Evolutionary conservation across 2,329 filamentous ascomycete genomes (phyloP).

Genomic region (Trichoderma atroviride): DNA sequence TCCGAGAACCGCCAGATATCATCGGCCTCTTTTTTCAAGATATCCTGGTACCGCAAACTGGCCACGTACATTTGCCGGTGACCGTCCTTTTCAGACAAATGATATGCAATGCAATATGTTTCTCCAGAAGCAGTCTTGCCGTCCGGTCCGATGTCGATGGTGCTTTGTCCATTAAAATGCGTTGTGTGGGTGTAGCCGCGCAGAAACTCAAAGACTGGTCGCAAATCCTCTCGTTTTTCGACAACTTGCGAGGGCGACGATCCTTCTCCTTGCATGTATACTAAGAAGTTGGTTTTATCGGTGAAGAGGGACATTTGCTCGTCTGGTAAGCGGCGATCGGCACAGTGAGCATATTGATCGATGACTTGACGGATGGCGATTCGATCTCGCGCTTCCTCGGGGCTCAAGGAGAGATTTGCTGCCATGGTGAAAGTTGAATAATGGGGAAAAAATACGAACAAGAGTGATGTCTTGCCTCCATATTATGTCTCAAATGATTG

Average conservation of each 20-base stretch:
- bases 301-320: slow-evolving; percentile 23
- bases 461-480: not conserved
- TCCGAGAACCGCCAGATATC: slow-evolving; percentile 13
- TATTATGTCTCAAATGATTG: not conserved
- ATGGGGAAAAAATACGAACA: not conserved
- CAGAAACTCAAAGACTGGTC: slow-evolving; percentile 7
- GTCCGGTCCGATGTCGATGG: slow-evolving; percentile 1
- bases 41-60: slow-evolving; percentile 22
- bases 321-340: slow-evolving; percentile 18
- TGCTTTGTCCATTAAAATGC: slow-evolving; percentile 24
- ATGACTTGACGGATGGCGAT: slow-evolving; percentile 18
- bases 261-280: slow-evolving; percentile 18
- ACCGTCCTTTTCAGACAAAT: slow-evolving; percentile 10
- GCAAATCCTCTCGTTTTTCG: slow-evolving; percentile 3
- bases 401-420: slow-evolving; percentile 3
- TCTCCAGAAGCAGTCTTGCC: slow-evolving; percentile 13
- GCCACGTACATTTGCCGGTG: slow-evolving; percentile 4
- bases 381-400: slow-evolving; percentile 13
- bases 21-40: slow-evolving; percentile 6
- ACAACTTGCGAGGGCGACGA: slow-evolving; percentile 6
- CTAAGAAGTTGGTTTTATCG: not conserved
- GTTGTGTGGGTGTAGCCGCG: slow-evolving; percentile 7
- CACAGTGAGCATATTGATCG: slow-evolving; percentile 22
- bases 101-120: slow-evolving; percentile 22
- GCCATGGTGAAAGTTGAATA: not conserved